These are phyloP conservation scores for Flaveria robusta DNA, from an alignment of 129 eudicot genomes.

Conservation along the genomic window DNA sequence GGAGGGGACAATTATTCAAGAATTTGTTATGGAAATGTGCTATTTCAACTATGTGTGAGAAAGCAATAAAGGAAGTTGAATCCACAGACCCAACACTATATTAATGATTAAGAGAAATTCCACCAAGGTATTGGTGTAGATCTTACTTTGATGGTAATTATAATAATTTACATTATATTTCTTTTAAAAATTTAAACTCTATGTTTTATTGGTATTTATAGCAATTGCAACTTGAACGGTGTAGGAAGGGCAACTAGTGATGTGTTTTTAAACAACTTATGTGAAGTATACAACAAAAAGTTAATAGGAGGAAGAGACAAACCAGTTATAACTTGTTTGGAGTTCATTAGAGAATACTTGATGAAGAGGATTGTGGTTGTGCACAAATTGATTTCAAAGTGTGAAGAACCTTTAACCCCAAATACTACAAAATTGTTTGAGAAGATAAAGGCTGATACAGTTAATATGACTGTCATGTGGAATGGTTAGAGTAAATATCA, in stretches of 20 bases:
- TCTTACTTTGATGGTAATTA: neutral
- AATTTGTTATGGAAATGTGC: neutral
- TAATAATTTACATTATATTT: too few species aligned
- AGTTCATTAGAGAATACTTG: neutral
- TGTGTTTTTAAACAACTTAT: neutral
- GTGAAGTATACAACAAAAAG: neutral
- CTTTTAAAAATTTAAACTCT: neutral
- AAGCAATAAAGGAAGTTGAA: neutral
- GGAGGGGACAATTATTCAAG: neutral
- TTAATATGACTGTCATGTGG: too few species aligned
- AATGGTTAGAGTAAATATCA: neutral
- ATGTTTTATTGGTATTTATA: neutral
- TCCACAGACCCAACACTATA: too few species aligned
- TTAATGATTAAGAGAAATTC: neutral
- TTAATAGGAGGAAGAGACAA: neutral
- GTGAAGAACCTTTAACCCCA: neutral
- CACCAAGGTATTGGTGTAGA: neutral
- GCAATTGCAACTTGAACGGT: neutral
- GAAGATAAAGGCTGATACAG: neutral
- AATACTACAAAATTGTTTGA: neutral
- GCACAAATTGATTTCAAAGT: neutral
- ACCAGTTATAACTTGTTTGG: neutral
- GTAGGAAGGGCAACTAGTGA: neutral
- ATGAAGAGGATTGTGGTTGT: neutral
- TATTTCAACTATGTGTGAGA: neutral